phyloP scores from a whole-genome alignment of 148 eudicot genomes.

The Cornus florida region DNA sequence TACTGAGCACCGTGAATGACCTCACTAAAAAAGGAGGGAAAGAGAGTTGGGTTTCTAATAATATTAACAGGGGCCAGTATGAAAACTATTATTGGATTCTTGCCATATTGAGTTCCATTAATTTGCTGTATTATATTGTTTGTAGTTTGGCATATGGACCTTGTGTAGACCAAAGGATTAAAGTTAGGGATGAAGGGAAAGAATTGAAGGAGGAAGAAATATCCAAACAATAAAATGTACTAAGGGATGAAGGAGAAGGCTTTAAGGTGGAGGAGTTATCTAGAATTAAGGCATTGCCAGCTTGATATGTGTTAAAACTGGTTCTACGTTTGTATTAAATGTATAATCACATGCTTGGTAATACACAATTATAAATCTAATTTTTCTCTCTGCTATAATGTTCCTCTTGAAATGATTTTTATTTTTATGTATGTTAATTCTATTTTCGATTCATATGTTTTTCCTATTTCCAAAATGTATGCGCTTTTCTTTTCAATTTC shows the following conservation, averaged over 20 bases:
- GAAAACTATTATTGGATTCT: conserved; percentile 81
- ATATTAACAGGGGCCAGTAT: conserved; percentile 72
- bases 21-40: conserved; percentile 45
- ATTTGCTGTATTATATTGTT: conserved; percentile 50
- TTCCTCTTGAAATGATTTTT: too few species aligned
- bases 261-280: not conserved
- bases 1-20: conserved; percentile 44
- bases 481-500: too few species aligned
- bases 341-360: not conserved
- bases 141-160: conserved; percentile 86
- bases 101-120: conserved; percentile 51
- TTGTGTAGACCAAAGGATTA: conserved; percentile 33
- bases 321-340: not conserved
- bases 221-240: conserved; percentile 23
- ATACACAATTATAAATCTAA: too few species aligned
- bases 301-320: not conserved
- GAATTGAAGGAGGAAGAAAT: conserved; percentile 28
- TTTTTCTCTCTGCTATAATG: too few species aligned
- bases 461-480: too few species aligned
- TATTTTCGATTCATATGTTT: too few species aligned
- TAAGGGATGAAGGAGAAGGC: conserved; percentile 22
- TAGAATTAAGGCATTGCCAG: not conserved
- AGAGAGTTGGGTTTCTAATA: conserved; percentile 63
- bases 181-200: conserved; percentile 20
- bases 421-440: too few species aligned